Conservation (phyloP, 345 rosid genomes). For the Rhodamnia argentea region DNA sequence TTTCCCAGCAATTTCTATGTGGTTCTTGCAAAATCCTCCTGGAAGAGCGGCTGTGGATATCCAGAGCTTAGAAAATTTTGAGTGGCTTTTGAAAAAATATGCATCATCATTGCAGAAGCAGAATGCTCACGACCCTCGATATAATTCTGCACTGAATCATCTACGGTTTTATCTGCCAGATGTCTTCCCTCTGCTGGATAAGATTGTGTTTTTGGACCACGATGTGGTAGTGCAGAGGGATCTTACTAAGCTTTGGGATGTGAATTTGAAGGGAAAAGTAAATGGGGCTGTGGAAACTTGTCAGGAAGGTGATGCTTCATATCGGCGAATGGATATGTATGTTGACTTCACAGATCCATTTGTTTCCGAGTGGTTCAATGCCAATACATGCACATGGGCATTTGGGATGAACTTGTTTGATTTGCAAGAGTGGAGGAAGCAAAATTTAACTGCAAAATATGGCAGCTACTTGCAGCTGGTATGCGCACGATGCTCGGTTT, state of each 20-base stretch:
- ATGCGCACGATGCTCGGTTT: conserved; percentile 5
- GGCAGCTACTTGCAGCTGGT: conserved; percentile 61
- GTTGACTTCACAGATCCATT: conserved; percentile 65
- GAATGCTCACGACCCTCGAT: conserved; percentile 58
- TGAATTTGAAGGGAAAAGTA: conserved; percentile 72
- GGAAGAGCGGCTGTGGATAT: conserved; percentile 56
- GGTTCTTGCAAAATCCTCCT: conserved; percentile 73
- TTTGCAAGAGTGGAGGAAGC: conserved; percentile 70
- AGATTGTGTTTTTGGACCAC: conserved; percentile 76
- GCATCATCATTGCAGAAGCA: conserved; percentile 38
- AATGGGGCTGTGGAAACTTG: conserved; percentile 92
- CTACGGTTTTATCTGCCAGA: conserved; percentile 87
- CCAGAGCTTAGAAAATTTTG: conserved; percentile 51
- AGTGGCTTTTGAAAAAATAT: conserved; percentile 49
- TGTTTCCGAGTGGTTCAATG: conserved; percentile 43
- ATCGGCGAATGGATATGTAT: conserved; percentile 44
- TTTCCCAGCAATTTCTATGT: conserved; percentile 78
- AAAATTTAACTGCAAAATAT: conserved; percentile 45
- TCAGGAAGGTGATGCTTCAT: conserved; percentile 43
- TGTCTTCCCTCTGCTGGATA: conserved; percentile 60
- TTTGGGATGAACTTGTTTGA: conserved; percentile 92
- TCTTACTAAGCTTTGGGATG: conserved; percentile 56
- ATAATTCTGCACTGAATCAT: conserved; percentile 57
- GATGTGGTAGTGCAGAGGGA: conserved; percentile 92
- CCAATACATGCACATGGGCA: conserved; percentile 83